Base-by-base conservation (phyloP, 2,329 filamentous ascomycete species). In the Kalaharituber pfeilii region DNA sequence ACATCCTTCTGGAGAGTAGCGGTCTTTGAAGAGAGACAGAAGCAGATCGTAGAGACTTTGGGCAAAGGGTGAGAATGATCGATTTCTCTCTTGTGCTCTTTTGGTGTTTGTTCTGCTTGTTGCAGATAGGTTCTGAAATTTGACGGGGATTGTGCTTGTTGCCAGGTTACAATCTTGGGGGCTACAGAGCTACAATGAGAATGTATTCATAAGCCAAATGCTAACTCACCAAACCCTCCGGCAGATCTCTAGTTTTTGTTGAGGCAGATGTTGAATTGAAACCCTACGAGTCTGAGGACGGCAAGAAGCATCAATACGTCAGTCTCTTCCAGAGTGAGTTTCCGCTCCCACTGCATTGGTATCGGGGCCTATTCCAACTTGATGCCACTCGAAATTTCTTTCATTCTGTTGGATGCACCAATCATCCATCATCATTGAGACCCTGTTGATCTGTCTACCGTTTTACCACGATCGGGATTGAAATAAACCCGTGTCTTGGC, bases 41-140 rank as follows among this genome's bases (percentile, higher is more conserved):
- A 18, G n/a, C 42, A 54, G 51, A 7, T 26, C 42, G 33, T 22
- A 5, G 50, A 56, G 18, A 83, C 27, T 91, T 82, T 73, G 96
- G 84, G 84, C 96, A 93, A 75, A 76, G 75, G 55, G 74, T 96
- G 53, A 74, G 80, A 29, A 79, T 75, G 71, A 96, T 96, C 67
- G 63, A 71, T 52, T 71, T 72, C n/a, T 9, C 25, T 22, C 2
- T 25, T 22, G 13, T 47, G 13, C 8, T 45, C 3, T 5, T 47
- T 47, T 47, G 15, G 25, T 15, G 42, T 22, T 25, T 25, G 42
- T 15, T 20, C 15, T 15, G n/a, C 5, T 20, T 47, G 5, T 6
- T 5, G 5, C 3, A 18, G 33, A 25, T 24, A 4, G 22, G 11
- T 18, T 47, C 2, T 45, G 39, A 45, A 45, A 33, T 15, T 39